These are phyloP conservation scores for Trichoderma erinaceum DNA, from an alignment of 495 filamentous ascomycete species.

Conservation along the genomic window DNA sequence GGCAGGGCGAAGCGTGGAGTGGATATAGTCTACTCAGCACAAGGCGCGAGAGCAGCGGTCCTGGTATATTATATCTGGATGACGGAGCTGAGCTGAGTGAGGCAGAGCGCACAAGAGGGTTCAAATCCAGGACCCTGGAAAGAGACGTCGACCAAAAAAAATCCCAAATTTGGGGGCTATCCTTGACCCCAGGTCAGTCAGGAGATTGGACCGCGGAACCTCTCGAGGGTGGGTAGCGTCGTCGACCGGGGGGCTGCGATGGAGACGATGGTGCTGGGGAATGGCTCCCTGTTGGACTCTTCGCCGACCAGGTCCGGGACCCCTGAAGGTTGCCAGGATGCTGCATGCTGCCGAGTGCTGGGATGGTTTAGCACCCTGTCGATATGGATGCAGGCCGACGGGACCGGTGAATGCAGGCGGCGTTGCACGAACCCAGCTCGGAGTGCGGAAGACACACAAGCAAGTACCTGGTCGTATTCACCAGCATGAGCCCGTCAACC, in stretches of 20 bases:
- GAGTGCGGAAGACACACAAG: background rate
- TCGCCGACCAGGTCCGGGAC: background rate
- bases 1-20: constrained; percentile 4
- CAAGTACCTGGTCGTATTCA: no score
- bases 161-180: constrained; percentile 7
- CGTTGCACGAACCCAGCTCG: background rate
- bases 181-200: constrained; percentile 8
- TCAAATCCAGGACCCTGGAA: background rate
- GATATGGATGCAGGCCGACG: background rate
- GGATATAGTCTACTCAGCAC: constrained; percentile 3
- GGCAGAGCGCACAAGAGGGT: background rate
- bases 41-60: background rate
- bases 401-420: background rate
- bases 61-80: background rate
- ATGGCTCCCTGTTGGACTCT: constrained; percentile 9
- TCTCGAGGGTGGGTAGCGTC: constrained; percentile 5
- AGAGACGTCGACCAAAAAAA: background rate
- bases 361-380: background rate
- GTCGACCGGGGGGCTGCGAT: background rate
- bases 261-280: constrained; percentile 9
- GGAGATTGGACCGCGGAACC: constrained; percentile 11
- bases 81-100: constrained; percentile 1
- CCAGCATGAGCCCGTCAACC: no score
- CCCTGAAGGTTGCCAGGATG: background rate
- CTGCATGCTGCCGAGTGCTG: background rate